Conservation (phyloP, 2,329 filamentous ascomycete species). For the Pseudodiploospora longispora region DNA sequence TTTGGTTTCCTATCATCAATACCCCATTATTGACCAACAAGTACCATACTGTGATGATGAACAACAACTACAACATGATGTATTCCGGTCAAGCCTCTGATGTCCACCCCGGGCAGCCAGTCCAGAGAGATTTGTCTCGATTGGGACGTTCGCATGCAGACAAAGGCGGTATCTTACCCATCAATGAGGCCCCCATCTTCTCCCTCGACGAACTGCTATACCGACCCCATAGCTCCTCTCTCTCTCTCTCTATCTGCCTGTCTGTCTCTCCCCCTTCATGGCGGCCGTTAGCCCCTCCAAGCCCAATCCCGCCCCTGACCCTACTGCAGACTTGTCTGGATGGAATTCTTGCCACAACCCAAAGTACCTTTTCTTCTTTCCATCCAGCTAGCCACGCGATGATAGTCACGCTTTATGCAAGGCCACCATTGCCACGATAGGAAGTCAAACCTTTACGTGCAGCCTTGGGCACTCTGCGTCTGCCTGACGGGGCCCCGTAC, state of each 20-base stretch:
- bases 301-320: constrained; percentile 1
- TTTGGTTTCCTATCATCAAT: too few species aligned
- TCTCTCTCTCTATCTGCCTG: not conserved
- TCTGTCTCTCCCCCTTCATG: not conserved
- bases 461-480: constrained; percentile 6
- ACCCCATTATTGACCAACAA: too few species aligned
- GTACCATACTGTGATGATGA: too few species aligned
- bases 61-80: not conserved
- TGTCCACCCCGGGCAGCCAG: constrained; percentile 2
- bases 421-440: constrained; percentile 3
- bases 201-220: constrained; percentile 7
- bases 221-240: constrained; percentile 6
- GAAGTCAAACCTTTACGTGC: constrained; percentile 1
- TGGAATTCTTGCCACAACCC: constrained; percentile 4
- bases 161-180: too few species aligned
- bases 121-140: constrained; percentile 5
- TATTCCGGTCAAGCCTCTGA: constrained; percentile 1
- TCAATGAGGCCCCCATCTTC: not conserved
- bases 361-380: constrained; percentile 2
- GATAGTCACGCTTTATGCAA: not conserved
- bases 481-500: constrained; percentile 1
- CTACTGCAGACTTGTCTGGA: constrained; percentile 6
- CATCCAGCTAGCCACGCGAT: constrained; percentile 2
- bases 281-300: constrained; percentile 3
- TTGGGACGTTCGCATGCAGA: constrained; percentile 1